Base-by-base conservation (phyloP, 2,329 filamentous ascomycete species). In the Decorospora gaudefroyi region DNA sequence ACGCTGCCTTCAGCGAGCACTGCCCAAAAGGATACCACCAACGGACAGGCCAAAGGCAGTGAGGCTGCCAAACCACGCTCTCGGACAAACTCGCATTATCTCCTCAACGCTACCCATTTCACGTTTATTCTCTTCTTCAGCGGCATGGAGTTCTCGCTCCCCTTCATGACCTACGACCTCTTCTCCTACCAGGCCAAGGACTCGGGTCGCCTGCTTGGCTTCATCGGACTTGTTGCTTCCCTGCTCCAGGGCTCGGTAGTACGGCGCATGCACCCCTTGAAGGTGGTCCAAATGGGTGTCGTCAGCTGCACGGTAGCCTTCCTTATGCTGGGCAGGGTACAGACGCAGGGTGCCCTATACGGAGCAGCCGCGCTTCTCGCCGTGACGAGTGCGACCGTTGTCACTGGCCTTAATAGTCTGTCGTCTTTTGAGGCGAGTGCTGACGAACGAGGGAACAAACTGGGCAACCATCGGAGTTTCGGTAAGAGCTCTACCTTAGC, bases 151-250 rank as follows among this genome's bases (percentile, higher is more conserved):
- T 97, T 96, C 71, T 96, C 90, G 1, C 80, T 99, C 3, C 91
- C 93, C 0, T 99, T 99, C 70, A 91, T 99, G 83, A 97, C 92
- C 0, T 95, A 93, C 62, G 92, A 96, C 39, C 81, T 99, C 30
- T 97, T 97, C 70, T 81, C 81, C 6, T 95, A 93, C 67, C 82
- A 79, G 8, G 86, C 90, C 1, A 81, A 84, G 29, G 81, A 89
- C 38, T 95, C 95, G 55, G 93, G 93, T 11, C 83, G 85, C 8
- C 78, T 99, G 2, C 83, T 99, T 2, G 92, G 93, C 4, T 93
- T 88, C 70, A 88, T 99, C 61, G 93, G 93, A 0, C 81, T 99
- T 3, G 81, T 97, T 5, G 91, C 93, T 6, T 93, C 90, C 0
- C 62, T 97, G n/a, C 81, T 99, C 3, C 93, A 99, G 71, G 93